These are phyloP conservation scores for Obelidium mucronatum DNA, from an alignment of 192 early-diverging fungal species.

Conservation along the genomic window DNA sequence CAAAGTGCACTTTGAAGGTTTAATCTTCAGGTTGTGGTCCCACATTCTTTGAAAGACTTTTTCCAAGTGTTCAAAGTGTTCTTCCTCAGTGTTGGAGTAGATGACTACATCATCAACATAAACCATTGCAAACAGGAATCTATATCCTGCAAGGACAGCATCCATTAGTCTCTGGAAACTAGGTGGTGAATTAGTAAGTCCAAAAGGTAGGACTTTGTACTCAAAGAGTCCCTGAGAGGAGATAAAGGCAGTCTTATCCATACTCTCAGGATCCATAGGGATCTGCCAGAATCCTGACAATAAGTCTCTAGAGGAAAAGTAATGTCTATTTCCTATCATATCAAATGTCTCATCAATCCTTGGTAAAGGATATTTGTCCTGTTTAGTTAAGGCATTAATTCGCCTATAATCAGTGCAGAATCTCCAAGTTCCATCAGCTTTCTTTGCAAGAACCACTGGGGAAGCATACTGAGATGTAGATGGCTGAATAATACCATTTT, in stretches of 20 bases:
- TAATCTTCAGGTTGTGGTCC: conserved; percentile 40
- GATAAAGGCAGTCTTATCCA: conserved; percentile 30
- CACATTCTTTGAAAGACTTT: background rate
- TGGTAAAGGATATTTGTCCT: conserved; percentile 60
- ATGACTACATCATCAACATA: conserved; percentile 57
- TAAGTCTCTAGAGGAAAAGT: conserved; percentile 58
- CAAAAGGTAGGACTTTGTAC: conserved; percentile 50
- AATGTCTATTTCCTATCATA: conserved; percentile 20
- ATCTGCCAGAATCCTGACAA: conserved; percentile 49
- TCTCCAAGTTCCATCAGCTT: conserved; percentile 55
- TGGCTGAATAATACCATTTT: conserved; percentile 44
- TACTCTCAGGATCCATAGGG: conserved; percentile 17
- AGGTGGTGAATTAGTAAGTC: conserved; percentile 47
- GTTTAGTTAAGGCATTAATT: conserved; percentile 52
- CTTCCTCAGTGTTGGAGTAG: conserved; percentile 41
- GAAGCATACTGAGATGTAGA: conserved; percentile 50
- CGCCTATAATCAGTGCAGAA: conserved; percentile 62
- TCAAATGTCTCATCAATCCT: conserved; percentile 54
- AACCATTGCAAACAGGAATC: conserved; percentile 35
- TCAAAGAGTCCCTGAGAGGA: conserved; percentile 42
- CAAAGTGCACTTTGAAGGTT: conserved; percentile 50
- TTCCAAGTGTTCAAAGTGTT: conserved; percentile 36
- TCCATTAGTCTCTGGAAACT: conserved; percentile 49
- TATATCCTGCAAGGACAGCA: conserved; percentile 34
- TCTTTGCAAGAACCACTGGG: conserved; percentile 49